Evolutionary conservation across 2,329 filamentous ascomycete species (phyloP).

Genomic region (Aspergillus fijiensis): DNA sequence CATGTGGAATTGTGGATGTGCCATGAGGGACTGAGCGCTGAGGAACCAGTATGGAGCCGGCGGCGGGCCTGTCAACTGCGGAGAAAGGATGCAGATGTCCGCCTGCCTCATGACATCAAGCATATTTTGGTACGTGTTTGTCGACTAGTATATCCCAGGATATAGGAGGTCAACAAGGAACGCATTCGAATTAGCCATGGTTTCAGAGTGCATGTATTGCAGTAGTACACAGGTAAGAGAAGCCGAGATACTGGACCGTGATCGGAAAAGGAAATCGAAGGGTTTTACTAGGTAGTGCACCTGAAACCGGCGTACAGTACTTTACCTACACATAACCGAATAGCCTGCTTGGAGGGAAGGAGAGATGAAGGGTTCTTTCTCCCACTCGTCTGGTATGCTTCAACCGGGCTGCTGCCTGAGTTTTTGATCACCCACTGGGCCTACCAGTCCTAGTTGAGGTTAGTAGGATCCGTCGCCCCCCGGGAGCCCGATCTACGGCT

Average conservation of each 20-base stretch:
- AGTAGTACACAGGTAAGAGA: neutral
- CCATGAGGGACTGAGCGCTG: conserved; percentile 23
- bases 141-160: neutral
- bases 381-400: neutral
- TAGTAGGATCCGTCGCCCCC: neutral
- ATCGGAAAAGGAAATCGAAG: neutral
- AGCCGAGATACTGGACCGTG: neutral
- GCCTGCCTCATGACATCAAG: conserved; percentile 16
- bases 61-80: conserved; percentile 28
- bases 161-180: neutral
- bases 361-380: conserved; percentile 5
- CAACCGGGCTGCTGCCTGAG: neutral
- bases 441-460: neutral
- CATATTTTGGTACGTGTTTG: neutral
- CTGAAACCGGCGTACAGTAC: neutral
- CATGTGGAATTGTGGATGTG: conserved; percentile 29
- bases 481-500: neutral
- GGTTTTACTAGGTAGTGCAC: neutral
- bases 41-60: conserved; percentile 21
- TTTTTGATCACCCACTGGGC: neutral
- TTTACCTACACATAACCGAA: neutral
- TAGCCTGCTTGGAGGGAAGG: neutral
- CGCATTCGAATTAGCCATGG: neutral
- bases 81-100: conserved; percentile 22
- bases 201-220: neutral